A percentile compares a stretch with the other conserved stretches of the same genome.
Conservation (phyloP, 148 eudicot genomes). For the Vaccinium myrtillus region DNA sequence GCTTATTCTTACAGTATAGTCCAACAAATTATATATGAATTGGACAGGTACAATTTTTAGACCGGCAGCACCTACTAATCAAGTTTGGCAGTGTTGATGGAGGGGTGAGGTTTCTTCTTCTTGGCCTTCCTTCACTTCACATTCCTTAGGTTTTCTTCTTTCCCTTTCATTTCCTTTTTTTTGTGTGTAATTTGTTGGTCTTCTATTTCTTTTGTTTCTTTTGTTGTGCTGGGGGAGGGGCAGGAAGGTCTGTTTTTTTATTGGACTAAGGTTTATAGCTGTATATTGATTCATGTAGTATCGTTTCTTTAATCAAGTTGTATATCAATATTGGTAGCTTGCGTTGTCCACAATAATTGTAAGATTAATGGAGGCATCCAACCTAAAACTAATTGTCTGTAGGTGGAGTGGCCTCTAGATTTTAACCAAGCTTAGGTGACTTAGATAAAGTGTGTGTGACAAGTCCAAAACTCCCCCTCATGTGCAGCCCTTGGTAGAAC, state of each 20-base stretch:
- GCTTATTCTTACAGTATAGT: conserved; percentile 1
- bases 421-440: too few relatives aligned
- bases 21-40: conserved; percentile 5
- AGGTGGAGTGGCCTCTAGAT: not conserved
- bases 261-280: not conserved
- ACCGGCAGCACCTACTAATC: conserved; percentile 88
- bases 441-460: too few relatives aligned
- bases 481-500: not conserved
- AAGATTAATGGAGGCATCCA: not conserved
- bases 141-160: not conserved
- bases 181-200: not conserved
- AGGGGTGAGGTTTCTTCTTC: conserved; percentile 57
- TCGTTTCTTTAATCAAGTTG: not conserved
- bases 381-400: not conserved
- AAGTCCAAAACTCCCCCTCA: not conserved
- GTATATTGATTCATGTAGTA: not conserved
- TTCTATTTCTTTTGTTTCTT: not conserved
- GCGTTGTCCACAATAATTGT: not conserved
- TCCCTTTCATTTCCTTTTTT: not conserved
- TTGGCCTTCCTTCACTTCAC: conserved; percentile 11
- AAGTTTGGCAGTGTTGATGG: conserved; percentile 98
- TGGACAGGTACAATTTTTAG: conserved; percentile 91
- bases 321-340: not conserved
- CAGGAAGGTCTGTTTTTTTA: not conserved
- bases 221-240: not conserved